These are phyloP conservation scores for Chaetoceros tenuissimus DNA, from an alignment of 108 stramenopile genomes.

Conservation along the genomic window DNA sequence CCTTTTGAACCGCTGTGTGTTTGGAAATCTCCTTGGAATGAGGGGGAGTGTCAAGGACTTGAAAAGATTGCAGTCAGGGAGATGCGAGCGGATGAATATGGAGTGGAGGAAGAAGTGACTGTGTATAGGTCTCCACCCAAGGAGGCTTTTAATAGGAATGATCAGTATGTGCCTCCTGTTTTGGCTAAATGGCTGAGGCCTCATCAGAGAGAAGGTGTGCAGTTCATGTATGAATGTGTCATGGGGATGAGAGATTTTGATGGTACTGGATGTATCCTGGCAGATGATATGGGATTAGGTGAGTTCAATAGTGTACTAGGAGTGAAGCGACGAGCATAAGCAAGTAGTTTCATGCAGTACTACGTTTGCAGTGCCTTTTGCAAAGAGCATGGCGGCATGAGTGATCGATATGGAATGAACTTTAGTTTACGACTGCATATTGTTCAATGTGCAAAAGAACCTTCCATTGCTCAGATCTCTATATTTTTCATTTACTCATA, in stretches of 20 bases:
- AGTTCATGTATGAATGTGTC: slow-evolving; percentile 96
- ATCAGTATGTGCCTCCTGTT: slow-evolving; percentile 82
- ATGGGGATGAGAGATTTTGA: slow-evolving; percentile 82
- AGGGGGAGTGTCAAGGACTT: slow-evolving; percentile 72
- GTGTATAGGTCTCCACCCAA: slow-evolving; percentile 40
- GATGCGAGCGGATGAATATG: slow-evolving; percentile 74
- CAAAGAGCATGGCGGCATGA: no score
- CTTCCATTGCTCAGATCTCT: slow-evolving; percentile 11
- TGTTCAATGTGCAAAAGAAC: slow-evolving; percentile 2
- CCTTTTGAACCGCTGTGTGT: slow-evolving; percentile 73
- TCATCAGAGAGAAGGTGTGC: slow-evolving; percentile 96
- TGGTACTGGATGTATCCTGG: slow-evolving; percentile 89
- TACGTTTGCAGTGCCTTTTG: background rate
- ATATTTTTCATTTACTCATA: slow-evolving; percentile 1
- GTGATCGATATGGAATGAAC: no score
- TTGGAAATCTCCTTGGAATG: slow-evolving; percentile 76
- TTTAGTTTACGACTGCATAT: background rate
- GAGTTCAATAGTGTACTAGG: slow-evolving; percentile 7
- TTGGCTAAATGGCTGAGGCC: slow-evolving; percentile 95
- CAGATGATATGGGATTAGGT: slow-evolving; percentile 84
- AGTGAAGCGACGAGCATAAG: background rate
- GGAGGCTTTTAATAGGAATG: slow-evolving; percentile 45
- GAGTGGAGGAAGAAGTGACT: slow-evolving; percentile 69
- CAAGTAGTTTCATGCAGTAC: slow-evolving; percentile 2
- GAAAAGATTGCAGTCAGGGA: no score